Evolutionary conservation across 1,284 basidiomycete species (phyloP).

Genomic region (Cutaneotrichosporon arboriforme): DNA sequence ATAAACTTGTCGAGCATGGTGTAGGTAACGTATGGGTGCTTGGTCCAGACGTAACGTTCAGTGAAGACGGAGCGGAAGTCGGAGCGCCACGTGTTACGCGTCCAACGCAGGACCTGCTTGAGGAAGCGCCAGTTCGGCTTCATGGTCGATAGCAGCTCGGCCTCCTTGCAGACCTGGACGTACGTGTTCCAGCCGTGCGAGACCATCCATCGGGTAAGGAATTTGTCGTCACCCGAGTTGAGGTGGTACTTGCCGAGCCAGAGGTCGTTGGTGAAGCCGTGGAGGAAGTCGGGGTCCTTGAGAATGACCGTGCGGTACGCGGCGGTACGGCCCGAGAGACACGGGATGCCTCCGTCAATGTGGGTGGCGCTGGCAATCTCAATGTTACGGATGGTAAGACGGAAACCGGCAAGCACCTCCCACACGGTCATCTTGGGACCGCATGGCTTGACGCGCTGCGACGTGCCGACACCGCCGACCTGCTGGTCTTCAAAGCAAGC

Average conservation of each 20-base stretch:
- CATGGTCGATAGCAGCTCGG: constrained; percentile 85
- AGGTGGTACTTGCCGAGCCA: constrained; percentile 89
- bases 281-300: constrained; percentile 84
- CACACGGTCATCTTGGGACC: constrained; percentile 78
- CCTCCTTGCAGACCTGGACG: constrained; percentile 84
- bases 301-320: constrained; percentile 87
- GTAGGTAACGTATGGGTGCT: constrained; percentile 83
- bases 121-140: constrained; percentile 92
- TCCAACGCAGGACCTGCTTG: constrained; percentile 88
- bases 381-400: constrained; percentile 84
- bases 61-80: constrained; percentile 82
- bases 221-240: constrained; percentile 89
- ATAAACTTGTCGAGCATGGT: constrained; percentile 91
- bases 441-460: constrained; percentile 76
- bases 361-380: constrained; percentile 82
- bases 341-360: constrained; percentile 85
- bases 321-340: constrained; percentile 83
- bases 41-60: constrained; percentile 78
- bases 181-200: constrained; percentile 89
- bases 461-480: constrained; percentile 83
- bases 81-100: constrained; percentile 84
- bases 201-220: constrained; percentile 93
- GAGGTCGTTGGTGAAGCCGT: constrained; percentile 87
- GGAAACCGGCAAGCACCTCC: constrained; percentile 88
- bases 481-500: constrained; percentile 91